Conservation (phyloP, 2,329 filamentous ascomycete genomes). For the Hymenoscyphus linearis region DNA sequence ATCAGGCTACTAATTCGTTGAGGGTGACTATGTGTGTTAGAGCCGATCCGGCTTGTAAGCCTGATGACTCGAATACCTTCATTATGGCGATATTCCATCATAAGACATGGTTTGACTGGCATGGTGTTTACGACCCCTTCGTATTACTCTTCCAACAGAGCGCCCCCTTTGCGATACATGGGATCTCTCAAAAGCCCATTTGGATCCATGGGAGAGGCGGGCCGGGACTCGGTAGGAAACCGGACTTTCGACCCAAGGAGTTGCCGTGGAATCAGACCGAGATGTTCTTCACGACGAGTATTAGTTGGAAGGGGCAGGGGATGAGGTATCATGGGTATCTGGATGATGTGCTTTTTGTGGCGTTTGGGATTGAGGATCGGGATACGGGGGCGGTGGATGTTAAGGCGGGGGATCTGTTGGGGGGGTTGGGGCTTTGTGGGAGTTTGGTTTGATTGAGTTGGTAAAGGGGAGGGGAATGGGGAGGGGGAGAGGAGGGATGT, state of each 20-base stretch:
- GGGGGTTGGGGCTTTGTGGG: constrained; percentile 16
- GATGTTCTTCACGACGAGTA: constrained; percentile 54
- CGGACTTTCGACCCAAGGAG: background rate
- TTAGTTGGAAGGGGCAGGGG: constrained; percentile 47
- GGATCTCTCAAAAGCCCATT: constrained; percentile 44
- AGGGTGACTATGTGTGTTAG: constrained; percentile 48
- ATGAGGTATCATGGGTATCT: constrained; percentile 50
- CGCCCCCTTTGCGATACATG: constrained; percentile 46
- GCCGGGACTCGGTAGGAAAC: constrained; percentile 20
- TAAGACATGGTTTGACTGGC: constrained; percentile 45
- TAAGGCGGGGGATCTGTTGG: constrained; percentile 43
- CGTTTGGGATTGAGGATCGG: constrained; percentile 52
- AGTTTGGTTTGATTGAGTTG: background rate
- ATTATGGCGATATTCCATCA: constrained; percentile 50
- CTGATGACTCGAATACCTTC: constrained; percentile 45
- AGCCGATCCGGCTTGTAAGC: constrained; percentile 39
- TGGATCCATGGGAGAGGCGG: constrained; percentile 49
- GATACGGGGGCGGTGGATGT: constrained; percentile 47
- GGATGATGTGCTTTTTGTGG: constrained; percentile 50
- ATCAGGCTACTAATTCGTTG: background rate
- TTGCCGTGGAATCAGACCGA: constrained; percentile 36
- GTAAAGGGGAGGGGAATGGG: too few relatives aligned
- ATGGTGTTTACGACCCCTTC: constrained; percentile 51
- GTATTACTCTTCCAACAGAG: constrained; percentile 44
- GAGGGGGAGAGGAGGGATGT: background rate